Evolutionary conservation across 352 stramenopile genomes (phyloP).

Genomic region (Phytophthora sp.): DNA sequence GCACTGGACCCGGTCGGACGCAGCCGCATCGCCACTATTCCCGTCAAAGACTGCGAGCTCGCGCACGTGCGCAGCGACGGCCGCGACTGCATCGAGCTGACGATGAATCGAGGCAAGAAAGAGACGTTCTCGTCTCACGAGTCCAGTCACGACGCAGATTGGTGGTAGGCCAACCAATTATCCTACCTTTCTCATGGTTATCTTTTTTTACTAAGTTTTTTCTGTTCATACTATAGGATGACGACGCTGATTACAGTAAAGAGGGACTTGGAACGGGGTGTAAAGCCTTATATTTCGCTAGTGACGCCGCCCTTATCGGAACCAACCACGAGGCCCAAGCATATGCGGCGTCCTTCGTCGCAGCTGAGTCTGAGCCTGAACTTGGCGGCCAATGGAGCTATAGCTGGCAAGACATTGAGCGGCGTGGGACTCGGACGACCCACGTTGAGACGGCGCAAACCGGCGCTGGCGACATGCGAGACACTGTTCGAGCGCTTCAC

Average conservation of each 20-base stretch:
- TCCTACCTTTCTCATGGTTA: neutral
- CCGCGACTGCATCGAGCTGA: slow-evolving; percentile 84
- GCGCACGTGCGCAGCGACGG: slow-evolving; percentile 84
- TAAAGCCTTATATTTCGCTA: slow-evolving; percentile 66
- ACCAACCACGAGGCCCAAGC: slow-evolving; percentile 33
- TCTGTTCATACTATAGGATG: slow-evolving; percentile 56
- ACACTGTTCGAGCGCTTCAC: slow-evolving; percentile 84
- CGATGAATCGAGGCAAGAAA: slow-evolving; percentile 69
- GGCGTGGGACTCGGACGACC: slow-evolving; percentile 32
- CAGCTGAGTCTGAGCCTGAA: slow-evolving; percentile 40
- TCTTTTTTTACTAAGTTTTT: neutral
- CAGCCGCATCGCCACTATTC: slow-evolving; percentile 59
- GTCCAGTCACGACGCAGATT: slow-evolving; percentile 87
- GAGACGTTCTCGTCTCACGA: slow-evolving; percentile 86
- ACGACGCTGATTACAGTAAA: slow-evolving; percentile 82
- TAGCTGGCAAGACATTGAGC: slow-evolving; percentile 17
- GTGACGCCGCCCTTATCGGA: slow-evolving; percentile 59
- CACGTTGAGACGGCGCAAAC: slow-evolving; percentile 66
- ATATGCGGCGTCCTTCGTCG: slow-evolving; percentile 43
- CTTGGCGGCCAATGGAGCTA: slow-evolving; percentile 27
- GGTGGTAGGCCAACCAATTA: slow-evolving; percentile 57
- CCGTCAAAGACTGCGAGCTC: slow-evolving; percentile 72
- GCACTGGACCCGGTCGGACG: slow-evolving; percentile 65
- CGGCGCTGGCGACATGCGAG: slow-evolving; percentile 63
- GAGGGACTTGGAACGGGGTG: slow-evolving; percentile 67